These are phyloP conservation scores for Cicer yamashitae DNA, from an alignment of 306 rosid genomes.

Conservation along the genomic window DNA sequence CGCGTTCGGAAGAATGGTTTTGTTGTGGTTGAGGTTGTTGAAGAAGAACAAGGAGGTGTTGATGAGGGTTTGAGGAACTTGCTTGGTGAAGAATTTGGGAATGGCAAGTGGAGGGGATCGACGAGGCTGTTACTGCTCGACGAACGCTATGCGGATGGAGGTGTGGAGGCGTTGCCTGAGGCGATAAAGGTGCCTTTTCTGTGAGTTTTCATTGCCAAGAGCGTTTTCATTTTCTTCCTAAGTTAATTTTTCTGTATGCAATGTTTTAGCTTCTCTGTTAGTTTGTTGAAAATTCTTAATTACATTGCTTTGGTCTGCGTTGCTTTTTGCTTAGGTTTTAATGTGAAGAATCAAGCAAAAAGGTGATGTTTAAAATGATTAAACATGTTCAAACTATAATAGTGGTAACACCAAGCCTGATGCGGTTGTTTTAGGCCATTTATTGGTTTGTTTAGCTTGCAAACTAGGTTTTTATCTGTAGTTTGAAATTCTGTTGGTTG, in stretches of 20 bases:
- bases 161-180: conserved; percentile 69
- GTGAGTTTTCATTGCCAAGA: conserved; percentile 45
- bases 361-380: neutral
- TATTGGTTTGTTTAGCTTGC: neutral
- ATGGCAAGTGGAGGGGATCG: conserved; percentile 80
- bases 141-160: conserved; percentile 56
- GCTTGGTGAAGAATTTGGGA: conserved; percentile 65
- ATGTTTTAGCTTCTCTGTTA: neutral
- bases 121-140: conserved; percentile 84
- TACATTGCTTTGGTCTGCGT: neutral
- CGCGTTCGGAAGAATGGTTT: conserved; percentile 49
- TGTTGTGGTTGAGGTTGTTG: conserved; percentile 73
- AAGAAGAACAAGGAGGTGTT: conserved; percentile 51
- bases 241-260: neutral
- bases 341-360: neutral
- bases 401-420: neutral
- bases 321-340: neutral
- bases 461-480: neutral
- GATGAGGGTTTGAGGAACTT: conserved; percentile 65
- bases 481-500: neutral
- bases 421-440: neutral
- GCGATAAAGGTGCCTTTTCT: conserved; percentile 83
- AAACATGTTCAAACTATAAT: neutral
- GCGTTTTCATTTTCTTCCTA: conserved; percentile 1
- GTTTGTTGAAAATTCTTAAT: neutral